phyloP scores from a whole-genome alignment of 106 monocot species.

The Dendrobium huoshanense region DNA sequence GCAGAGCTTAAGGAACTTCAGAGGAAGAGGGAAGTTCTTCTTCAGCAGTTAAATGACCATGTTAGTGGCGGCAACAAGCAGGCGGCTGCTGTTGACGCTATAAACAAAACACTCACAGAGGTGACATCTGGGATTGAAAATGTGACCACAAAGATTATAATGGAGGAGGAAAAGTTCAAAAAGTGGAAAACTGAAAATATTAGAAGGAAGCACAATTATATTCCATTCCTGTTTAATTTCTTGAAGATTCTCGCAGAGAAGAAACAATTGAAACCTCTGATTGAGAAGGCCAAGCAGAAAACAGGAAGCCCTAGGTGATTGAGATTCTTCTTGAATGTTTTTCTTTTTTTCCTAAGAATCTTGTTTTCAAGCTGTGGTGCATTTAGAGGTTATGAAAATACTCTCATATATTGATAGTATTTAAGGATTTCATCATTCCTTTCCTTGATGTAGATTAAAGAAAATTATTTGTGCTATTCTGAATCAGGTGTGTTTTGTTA shows the following conservation, averaged over 20 bases:
- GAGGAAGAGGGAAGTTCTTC: conserved; percentile 69
- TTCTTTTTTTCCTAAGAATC: not conserved
- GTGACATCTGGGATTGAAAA: conserved; percentile 60
- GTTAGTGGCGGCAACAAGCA: conserved; percentile 11
- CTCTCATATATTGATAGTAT: not conserved
- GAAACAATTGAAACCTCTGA: conserved; percentile 90
- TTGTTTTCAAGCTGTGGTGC: not conserved
- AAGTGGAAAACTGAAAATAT: conserved; percentile 96
- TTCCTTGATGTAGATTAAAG: not conserved
- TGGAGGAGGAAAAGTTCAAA: conserved; percentile 98
- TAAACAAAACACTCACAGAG: conserved; percentile 54
- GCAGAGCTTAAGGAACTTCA: conserved; percentile 91
- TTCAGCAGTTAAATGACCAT: conserved; percentile 48
- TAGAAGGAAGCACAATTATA: conserved; percentile 96
- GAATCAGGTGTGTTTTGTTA: not conserved
- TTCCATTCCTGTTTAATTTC: conserved; percentile 92
- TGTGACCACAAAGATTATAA: conserved; percentile 73
- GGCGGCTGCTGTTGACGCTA: conserved; percentile 18
- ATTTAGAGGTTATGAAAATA: not conserved
- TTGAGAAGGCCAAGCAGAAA: conserved; percentile 96
- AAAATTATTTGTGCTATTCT: not conserved
- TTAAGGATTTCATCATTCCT: not conserved
- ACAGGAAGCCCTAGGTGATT: conserved; percentile 24
- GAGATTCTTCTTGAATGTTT: too few species aligned
- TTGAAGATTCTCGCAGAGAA: conserved; percentile 94